Percentiles rank a stretch among this genome's conserved stretches.
Evolutionary conservation across 768 basidiomycete species (phyloP).

Genomic region (Lyophyllum decastes): DNA sequence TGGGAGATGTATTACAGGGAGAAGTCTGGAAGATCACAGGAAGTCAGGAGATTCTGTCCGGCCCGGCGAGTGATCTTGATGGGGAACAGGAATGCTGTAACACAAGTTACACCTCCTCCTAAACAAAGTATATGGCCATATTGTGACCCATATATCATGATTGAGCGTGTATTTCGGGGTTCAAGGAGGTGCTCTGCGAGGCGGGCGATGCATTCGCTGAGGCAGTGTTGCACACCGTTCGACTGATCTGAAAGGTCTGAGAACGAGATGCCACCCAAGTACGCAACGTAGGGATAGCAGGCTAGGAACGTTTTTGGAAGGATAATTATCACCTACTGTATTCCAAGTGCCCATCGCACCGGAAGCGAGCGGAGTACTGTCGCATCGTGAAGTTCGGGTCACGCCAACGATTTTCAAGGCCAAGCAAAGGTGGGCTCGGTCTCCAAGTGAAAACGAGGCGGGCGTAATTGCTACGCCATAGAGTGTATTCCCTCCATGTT

Average conservation of each 20-base stretch:
- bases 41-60: slow-evolving; percentile 1
- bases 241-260: too few relatives aligned
- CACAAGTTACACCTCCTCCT: neutral
- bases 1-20: neutral
- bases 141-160: too few relatives aligned
- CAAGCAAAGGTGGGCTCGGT: neutral
- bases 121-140: neutral
- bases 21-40: neutral
- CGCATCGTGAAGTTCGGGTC: neutral
- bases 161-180: neutral
- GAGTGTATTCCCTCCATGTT: too few relatives aligned
- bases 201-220: too few relatives aligned
- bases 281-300: too few relatives aligned
- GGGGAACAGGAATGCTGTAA: neutral
- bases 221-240: too few relatives aligned
- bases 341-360: too few relatives aligned
- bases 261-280: too few relatives aligned
- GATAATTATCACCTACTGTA: too few relatives aligned
- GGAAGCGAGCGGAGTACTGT: too few relatives aligned
- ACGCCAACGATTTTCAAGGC: neutral
- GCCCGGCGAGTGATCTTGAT: neutral
- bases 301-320: too few relatives aligned
- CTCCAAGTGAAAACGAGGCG: neutral
- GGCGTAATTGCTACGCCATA: neutral
- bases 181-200: too few relatives aligned